phyloP scores from a whole-genome alignment of 1,284 basidiomycete species.

The Sporisorium scitamineum region DNA sequence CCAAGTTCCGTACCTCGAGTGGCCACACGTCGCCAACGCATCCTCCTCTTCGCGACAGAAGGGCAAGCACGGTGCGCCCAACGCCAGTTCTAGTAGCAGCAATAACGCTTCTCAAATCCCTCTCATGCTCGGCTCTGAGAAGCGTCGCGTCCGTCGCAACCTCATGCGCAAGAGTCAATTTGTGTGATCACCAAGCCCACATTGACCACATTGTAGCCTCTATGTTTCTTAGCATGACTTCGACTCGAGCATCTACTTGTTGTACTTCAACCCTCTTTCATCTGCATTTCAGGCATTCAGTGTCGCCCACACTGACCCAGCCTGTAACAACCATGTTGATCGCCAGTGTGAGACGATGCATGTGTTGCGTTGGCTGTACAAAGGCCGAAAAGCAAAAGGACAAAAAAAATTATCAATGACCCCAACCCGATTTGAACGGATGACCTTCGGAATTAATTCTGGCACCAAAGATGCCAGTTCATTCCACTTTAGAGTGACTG shows the following conservation, averaged over 20 bases:
- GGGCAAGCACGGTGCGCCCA: constrained; percentile 5
- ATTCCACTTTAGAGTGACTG: too few relatives aligned
- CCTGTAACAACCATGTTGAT: too few relatives aligned
- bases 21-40: constrained; percentile 76
- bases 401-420: constrained; percentile 36
- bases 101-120: not conserved
- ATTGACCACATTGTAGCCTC: not conserved
- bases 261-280: not conserved
- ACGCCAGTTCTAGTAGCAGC: not conserved
- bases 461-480: not conserved
- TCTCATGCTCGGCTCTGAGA: constrained; percentile 75
- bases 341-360: too few relatives aligned
- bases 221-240: not conserved
- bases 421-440: constrained; percentile 55
- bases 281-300: not conserved
- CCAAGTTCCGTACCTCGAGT: constrained; percentile 83
- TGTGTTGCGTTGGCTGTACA: too few relatives aligned
- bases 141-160: constrained; percentile 82
- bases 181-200: constrained; percentile 11
- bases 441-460: constrained; percentile 51
- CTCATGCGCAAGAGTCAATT: constrained; percentile 76
- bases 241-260: too few relatives aligned
- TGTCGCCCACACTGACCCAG: too few relatives aligned
- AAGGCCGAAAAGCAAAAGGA: too few relatives aligned
- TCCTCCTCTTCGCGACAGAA: constrained; percentile 17